Percentiles rank a stretch among this genome's conserved stretches.
Conservation (phyloP, 2,329 filamentous ascomycete species). For the Ceratocystis destructans region DNA sequence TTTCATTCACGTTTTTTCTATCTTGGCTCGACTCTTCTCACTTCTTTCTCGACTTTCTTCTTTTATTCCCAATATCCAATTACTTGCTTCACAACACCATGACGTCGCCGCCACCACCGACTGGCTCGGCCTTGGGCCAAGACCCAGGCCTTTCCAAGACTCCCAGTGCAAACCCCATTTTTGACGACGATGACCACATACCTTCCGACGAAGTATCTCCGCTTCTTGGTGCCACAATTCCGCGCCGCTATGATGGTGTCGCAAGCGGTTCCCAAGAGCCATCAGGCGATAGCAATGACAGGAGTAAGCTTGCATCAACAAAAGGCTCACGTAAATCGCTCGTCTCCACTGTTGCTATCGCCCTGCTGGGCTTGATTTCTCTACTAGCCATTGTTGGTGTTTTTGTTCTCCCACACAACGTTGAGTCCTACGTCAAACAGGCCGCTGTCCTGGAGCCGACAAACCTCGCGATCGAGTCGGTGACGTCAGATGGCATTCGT, state of each 20-base stretch:
- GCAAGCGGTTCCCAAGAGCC: slow-evolving; percentile 23
- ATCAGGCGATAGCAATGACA: slow-evolving; percentile 19
- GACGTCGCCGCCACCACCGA: background rate
- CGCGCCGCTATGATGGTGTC: slow-evolving; percentile 30
- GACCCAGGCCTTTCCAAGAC: background rate
- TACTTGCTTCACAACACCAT: background rate
- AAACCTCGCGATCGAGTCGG: slow-evolving; percentile 69
- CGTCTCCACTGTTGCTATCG: slow-evolving; percentile 65
- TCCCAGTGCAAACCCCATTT: slow-evolving; percentile 11
- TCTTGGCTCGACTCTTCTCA: background rate
- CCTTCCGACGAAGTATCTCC: slow-evolving; percentile 36
- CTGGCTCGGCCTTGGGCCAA: background rate
- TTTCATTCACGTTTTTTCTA: background rate
- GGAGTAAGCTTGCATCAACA: slow-evolving; percentile 19
- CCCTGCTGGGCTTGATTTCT: slow-evolving; percentile 47
- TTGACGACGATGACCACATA: slow-evolving; percentile 23
- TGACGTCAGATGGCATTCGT: slow-evolving; percentile 63
- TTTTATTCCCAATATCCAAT: background rate
- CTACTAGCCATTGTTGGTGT: slow-evolving; percentile 60
- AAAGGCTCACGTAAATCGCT: slow-evolving; percentile 31
- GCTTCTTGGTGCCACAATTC: slow-evolving; percentile 31
- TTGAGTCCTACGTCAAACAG: slow-evolving; percentile 76
- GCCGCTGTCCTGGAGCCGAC: slow-evolving; percentile 72
- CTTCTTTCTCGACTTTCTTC: background rate
- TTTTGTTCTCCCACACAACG: slow-evolving; percentile 66